Base-by-base conservation (phyloP, 2,329 filamentous ascomycete species). In the Xylariaceae sp. region DNA sequence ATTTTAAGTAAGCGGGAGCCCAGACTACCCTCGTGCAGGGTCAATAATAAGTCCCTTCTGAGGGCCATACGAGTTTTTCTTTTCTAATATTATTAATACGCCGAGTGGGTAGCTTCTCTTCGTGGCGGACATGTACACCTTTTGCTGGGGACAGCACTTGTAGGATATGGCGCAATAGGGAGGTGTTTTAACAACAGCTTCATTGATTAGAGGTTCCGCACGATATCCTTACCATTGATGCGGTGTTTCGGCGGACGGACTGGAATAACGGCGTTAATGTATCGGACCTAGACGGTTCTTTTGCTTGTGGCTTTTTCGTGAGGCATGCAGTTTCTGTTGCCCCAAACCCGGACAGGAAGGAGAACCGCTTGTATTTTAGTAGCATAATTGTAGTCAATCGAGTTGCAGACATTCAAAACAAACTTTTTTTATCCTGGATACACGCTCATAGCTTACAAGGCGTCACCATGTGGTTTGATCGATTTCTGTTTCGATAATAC, bases 121-220 rank as follows among this genome's bases (percentile, higher is more conserved):
- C 46, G 26, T 5, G 34, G 32, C 29, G 35, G 50, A 26, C 29
- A 47, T 48, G 40, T 40, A 54, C 49, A 54, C 43, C 47, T 51
- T 41, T 46, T 51, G 5, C 4, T 9, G 3, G 32, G 47, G 29
- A 48, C 9, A 39, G 50, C 37, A 9, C 19, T 19, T 59, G 54
- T 56, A 56, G 39, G 45, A 57, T 54, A 45, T 12, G 43, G 43
- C 31, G 43, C 43, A 53, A 48, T 50, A 39, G 19, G 19, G 19
- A 19, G 29, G 48, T 47, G 41, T 12, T 52, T 47, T 19, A 19
- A 3, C 41, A 19, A 19, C 19, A 19, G 41, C 3, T 44, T 50
- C 27, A 45, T 56, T 2, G 31, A 40, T 45, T 59, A 54, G 57
- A 57, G 42, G 19, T 12, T 50, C 45, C 12, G 40, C 45, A 37